Conservation (phyloP, 202 grass and related monocot genomes). For the Brachypodium distachyon region DNA sequence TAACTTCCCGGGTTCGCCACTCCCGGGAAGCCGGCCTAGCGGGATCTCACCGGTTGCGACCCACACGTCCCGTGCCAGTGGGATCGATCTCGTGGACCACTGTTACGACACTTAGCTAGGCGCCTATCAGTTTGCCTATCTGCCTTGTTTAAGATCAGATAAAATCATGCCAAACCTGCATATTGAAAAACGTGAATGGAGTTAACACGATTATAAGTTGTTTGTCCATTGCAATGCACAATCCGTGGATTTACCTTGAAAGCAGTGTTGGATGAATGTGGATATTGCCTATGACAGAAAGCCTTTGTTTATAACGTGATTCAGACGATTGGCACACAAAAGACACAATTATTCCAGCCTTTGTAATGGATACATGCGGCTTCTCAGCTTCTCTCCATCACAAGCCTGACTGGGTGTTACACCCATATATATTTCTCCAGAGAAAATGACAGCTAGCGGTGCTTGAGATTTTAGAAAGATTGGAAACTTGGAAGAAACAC, state of each 20-base stretch:
- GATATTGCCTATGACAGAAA: conserved; percentile 93
- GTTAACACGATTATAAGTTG: neutral
- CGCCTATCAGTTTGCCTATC: conserved; percentile 83
- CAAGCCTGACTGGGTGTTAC: too few relatives aligned
- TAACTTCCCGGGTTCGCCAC: too few relatives aligned
- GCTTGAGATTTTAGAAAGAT: too few relatives aligned
- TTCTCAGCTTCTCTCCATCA: too few relatives aligned
- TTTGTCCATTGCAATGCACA: neutral
- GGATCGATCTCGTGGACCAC: too few relatives aligned
- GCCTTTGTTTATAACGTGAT: conserved; percentile 74
- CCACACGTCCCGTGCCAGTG: too few relatives aligned
- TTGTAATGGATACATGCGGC: conserved; percentile 86
- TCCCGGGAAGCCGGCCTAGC: too few relatives aligned
- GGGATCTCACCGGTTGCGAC: too few relatives aligned
- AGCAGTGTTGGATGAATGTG: conserved; percentile 81
- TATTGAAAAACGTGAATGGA: neutral
- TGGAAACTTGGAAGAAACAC: too few relatives aligned
- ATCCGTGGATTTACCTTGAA: conserved; percentile 44
- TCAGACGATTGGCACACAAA: conserved; percentile 88
- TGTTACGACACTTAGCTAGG: conserved; percentile 75
- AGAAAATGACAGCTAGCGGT: too few relatives aligned
- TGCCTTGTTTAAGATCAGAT: conserved; percentile 87
- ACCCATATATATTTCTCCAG: too few relatives aligned
- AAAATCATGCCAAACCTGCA: conserved; percentile 83
- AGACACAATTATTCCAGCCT: conserved; percentile 90